Evolutionary conservation across 2,329 filamentous ascomycete species (phyloP).

Genomic region (Fusarium sp.): DNA sequence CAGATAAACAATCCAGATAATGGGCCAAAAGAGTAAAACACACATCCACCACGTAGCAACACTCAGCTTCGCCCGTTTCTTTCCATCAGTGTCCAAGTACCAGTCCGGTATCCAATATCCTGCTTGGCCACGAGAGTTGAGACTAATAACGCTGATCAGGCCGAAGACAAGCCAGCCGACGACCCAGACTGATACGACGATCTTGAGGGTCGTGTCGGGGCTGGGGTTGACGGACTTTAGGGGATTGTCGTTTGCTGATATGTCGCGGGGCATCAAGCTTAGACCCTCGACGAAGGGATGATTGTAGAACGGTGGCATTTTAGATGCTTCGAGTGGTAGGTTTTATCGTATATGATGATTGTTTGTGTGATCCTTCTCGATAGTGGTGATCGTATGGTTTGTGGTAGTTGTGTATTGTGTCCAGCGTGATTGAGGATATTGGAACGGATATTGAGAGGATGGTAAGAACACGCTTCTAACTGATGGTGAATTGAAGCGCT

Average conservation of each 20-base stretch:
- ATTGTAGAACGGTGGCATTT: background rate
- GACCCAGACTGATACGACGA: constrained; percentile 45
- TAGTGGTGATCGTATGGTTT: background rate
- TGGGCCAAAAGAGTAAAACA: constrained; percentile 57
- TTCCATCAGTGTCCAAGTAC: constrained; percentile 48
- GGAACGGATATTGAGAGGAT: background rate
- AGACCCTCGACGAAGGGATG: background rate
- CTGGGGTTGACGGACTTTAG: constrained; percentile 19
- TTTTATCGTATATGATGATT: background rate
- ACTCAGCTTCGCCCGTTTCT: constrained; percentile 31
- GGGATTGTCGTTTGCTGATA: background rate
- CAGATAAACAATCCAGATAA: constrained; percentile 75
- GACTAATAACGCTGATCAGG: constrained; percentile 48
- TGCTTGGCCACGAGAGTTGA: constrained; percentile 48
- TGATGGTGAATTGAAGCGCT: background rate
- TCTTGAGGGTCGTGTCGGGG: constrained; percentile 25
- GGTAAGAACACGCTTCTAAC: background rate
- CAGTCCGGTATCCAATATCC: constrained; percentile 52
- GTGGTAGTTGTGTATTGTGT: background rate
- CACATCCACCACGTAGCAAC: constrained; percentile 48
- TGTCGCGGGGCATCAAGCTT: background rate
- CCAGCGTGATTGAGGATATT: constrained; percentile 10
- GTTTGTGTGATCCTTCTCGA: background rate
- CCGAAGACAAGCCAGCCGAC: constrained; percentile 50
- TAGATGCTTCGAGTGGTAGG: background rate